Evolutionary conservation across 2,329 filamentous ascomycete genomes (phyloP), one percentile per base, ranked within the genome.

Genomic region (Fusarium sp.): DNA sequence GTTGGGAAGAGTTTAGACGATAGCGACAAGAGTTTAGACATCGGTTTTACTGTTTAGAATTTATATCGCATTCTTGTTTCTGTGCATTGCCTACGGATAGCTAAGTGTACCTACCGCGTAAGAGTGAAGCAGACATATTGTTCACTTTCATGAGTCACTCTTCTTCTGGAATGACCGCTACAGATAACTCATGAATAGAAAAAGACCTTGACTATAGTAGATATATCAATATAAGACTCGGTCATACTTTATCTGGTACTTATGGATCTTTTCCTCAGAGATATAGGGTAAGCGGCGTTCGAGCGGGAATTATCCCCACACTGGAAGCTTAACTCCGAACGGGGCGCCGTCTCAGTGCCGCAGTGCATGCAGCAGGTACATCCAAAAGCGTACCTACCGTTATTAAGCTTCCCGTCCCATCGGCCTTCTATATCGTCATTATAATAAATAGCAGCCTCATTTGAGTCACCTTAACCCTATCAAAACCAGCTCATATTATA

Each of bases 341-440:
- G 13, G 30, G 30, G 30, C 23, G 34, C 49, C 48, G 14, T 51
- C 10, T 23, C 32, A 40, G 32, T 51, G 21, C 32, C 20, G 48
- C 32, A 51, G 41, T 55, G 41, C 41, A 7, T 23, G 30, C 32
- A 32, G 30, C 30, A 49, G 28, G 48, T 47, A 47, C 45, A 28
- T 47, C 25, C 25, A 28, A 27, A 28, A 47, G 34, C n/a, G 30
- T 50, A 50, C 21, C 11, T 32, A 27, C 58, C 46, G 28, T 55
- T 49, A 51, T 37, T 46, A n/a, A 55, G 20, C 32, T 46, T 23
- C 34, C 34, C 34, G 34, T 37, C 34, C 34, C 34, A 18, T 37
- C 18, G 49, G 34, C 23, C 32, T 53, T 62, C 45, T 45, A 72
- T 69, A 61, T 66, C 68, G 57, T 71, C 68, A 63, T 71, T 63